Evolutionary conservation across 1,139 yeast genomes (phyloP), one percentile per base, ranked within the genome.

Genomic region (Hanseniaspora uvarum): DNA sequence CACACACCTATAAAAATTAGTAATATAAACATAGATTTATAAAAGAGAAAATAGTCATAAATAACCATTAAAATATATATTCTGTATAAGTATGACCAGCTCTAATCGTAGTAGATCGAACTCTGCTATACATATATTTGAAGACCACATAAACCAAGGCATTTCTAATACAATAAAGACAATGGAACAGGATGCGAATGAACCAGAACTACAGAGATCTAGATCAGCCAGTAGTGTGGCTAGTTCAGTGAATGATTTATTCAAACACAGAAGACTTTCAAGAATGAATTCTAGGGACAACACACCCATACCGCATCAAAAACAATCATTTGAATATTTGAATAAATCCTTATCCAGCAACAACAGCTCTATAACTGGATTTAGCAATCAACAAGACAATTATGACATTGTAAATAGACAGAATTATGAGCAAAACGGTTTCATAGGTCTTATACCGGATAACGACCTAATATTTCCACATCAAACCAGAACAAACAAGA

Each of bases 171-270:
- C 53, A 18, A 28, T 50, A 5, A 43, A 37, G n/a, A 28, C 21
- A 16, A 8, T 43, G 16, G 53, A 50, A 14, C 7, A 26, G 12
- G 24, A 28, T 14, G 19, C 23, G 2, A 40, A 40, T 10, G 23
- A 43, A 26, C n/a, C 46, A 19, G 28, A 30, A 8, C 11, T n/a
- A 5, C 5, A 31, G 10, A 30, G 40, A 23, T 48, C 52, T 6
- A 39, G 46, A 40, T 48, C 52, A 5, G 52, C 52, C 5, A 40
- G 46, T 16, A 50, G 53, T 31, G 53, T 50, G 10, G 45, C 53
- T 2, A 50, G 53, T 28, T 50, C 53, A 8, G 49, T 50, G 2
- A 43, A 38, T 8, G 53, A 50, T 37, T 16, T 50, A 16, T 50
- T 50, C 34, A 34, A 37, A 6, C 37, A 36, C 16, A 50, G 45